phyloP scores from a whole-genome alignment of 1,284 basidiomycete species.

The Tilletiopsis washingtonensis region DNA sequence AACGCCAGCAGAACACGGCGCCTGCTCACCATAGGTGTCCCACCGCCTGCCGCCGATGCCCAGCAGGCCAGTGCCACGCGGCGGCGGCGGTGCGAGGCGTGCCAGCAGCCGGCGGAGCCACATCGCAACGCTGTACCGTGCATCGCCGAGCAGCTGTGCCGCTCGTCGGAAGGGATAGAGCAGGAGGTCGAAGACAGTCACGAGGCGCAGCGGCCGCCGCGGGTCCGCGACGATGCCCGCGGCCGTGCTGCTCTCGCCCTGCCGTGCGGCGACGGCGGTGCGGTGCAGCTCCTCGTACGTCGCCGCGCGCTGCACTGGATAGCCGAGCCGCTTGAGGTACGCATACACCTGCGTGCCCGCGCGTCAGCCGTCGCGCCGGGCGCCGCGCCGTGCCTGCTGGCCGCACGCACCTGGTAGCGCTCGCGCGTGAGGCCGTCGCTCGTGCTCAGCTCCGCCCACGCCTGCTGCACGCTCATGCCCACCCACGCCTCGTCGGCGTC shows the following conservation, averaged over 20 bases:
- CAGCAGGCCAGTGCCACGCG: constrained; percentile 7
- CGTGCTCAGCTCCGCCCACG: constrained; percentile 73
- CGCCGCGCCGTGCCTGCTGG: neutral
- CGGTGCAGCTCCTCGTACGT: constrained; percentile 17
- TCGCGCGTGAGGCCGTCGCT: constrained; percentile 65
- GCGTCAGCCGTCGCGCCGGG: neutral
- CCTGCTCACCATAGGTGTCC: constrained; percentile 28
- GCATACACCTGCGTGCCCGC: constrained; percentile 66
- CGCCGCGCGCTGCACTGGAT: constrained; percentile 66
- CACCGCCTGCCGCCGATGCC: constrained; percentile 17
- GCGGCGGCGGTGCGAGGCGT: neutral
- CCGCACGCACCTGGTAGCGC: constrained; percentile 66
- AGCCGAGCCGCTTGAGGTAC: constrained; percentile 83
- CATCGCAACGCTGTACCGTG: neutral
- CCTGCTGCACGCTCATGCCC: constrained; percentile 80
- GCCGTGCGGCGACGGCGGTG: constrained; percentile 1
- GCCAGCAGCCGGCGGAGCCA: neutral
- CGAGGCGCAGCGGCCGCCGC: constrained; percentile 19
- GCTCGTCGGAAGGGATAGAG: constrained; percentile 21
- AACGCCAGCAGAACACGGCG: neutral
- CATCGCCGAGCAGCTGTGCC: constrained; percentile 14
- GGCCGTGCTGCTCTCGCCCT: neutral
- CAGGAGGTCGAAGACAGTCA: constrained; percentile 23
- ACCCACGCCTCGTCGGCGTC: constrained; percentile 48
- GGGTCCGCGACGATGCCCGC: constrained; percentile 24